Evolutionary conservation across 805 yeast species (phyloP), one percentile per base, ranked within the genome.

Genomic region (Cyberlindnera euphorbiae): DNA sequence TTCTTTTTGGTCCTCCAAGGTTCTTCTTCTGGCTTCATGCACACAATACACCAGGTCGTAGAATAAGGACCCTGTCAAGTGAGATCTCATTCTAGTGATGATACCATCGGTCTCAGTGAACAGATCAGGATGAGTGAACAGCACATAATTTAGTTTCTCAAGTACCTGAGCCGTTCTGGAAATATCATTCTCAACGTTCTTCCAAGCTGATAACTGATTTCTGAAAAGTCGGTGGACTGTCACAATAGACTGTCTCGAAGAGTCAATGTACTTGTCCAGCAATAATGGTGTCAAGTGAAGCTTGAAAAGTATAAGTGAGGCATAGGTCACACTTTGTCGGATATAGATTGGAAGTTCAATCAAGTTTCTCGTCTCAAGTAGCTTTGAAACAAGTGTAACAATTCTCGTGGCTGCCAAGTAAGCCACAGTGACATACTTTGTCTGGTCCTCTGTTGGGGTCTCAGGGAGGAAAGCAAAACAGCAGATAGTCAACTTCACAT

Each of bases 21-120:
- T 70, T 36, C 95, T 66, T 55, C 96, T 69, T 56, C 95, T 70
- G 1, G 96, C 96, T 54, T 89, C 97, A 59, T 89, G 97, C 32
- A 89, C 82, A 57, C 95, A 83, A 88, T 95, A 88, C 10, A 89
- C 90, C 35, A 89, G 67, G 59, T 89, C 97, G 55, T 89, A 89
- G 51, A 89, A 89, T 35, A 89, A 60, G 0, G 96, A 87, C 1
- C 93, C 95, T 0, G 96, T 83, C 48, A 89, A 67, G 59, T 89
- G 97, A 0, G 95, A 85, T 52, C 97, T 72, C 94, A 89, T 89
- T 40, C 89, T 70, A 3, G 84, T 74, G 32, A 89, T 84, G 21
- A 89, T 83, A 3, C 84, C 81, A n/a, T 76, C 78, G 9, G 77
- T 71, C 39, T 76, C 78, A 3, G 79, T 70, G 50, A 87, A 82